A percentile compares a stretch with the other conserved stretches of the same genome.
Evolutionary conservation across 2,329 filamentous ascomycete species (phyloP).

Genomic region (Rhynchosporium agropyri): DNA sequence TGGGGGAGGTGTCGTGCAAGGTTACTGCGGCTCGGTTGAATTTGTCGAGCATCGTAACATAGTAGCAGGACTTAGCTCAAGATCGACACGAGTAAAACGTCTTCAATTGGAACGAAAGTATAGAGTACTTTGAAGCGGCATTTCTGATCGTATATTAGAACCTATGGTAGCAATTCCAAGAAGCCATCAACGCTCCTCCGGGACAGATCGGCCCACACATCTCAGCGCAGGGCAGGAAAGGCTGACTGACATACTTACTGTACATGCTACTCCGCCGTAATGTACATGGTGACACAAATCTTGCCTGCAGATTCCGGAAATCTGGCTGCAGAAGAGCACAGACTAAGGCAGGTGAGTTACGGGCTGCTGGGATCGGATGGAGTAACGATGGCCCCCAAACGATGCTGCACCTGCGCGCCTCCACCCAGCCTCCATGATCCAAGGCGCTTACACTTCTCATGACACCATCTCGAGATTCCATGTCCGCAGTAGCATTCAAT

Average conservation of each 20-base stretch:
- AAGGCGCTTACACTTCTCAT: background rate
- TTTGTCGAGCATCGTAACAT: background rate
- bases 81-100: background rate
- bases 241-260: background rate
- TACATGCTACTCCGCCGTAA: conserved; percentile 9
- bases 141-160: background rate
- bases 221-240: background rate
- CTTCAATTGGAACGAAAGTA: background rate
- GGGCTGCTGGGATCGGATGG: conserved; percentile 14
- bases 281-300: background rate
- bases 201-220: background rate
- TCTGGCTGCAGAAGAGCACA: conserved; percentile 7
- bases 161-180: background rate
- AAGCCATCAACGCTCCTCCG: background rate
- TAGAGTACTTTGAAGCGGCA: background rate
- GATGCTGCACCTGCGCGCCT: background rate
- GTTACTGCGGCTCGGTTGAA: conserved; percentile 14
- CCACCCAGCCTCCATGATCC: background rate
- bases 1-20: conserved; percentile 4
- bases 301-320: conserved; percentile 9
- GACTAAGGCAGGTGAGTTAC: conserved; percentile 12
- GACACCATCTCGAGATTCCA: background rate
- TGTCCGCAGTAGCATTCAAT: background rate
- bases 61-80: background rate
- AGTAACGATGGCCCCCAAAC: conserved; percentile 6